These are phyloP conservation scores for Hyaloscypha variabilis DNA, from an alignment of 495 filamentous ascomycete genomes.

Conservation along the genomic window DNA sequence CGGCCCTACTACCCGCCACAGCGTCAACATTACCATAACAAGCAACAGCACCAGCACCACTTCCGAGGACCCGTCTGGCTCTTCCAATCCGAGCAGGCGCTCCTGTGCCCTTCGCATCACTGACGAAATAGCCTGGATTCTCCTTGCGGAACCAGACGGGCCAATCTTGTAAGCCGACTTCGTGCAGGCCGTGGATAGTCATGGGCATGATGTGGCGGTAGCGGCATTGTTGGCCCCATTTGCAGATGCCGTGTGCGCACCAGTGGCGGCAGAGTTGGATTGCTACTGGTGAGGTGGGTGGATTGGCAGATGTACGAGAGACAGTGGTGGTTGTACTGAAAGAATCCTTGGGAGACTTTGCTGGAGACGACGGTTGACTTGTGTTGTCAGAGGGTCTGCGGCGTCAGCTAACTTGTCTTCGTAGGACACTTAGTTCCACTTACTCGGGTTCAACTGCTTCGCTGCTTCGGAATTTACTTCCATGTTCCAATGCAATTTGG, in stretches of 20 bases:
- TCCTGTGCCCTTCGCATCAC: background rate
- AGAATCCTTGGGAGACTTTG: background rate
- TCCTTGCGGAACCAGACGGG: slow-evolving; percentile 39
- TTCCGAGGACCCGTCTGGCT: background rate
- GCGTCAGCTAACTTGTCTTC: background rate
- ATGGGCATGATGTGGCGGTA: slow-evolving; percentile 46
- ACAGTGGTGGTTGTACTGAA: background rate
- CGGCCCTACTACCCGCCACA: background rate
- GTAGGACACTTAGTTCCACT: background rate
- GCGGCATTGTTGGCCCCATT: slow-evolving; percentile 43
- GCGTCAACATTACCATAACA: background rate
- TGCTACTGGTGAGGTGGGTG: slow-evolving; percentile 13
- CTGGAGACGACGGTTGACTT: background rate
- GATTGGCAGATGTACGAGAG: slow-evolving; percentile 6
- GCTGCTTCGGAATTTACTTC: background rate
- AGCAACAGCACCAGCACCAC: background rate
- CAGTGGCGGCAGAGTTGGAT: slow-evolving; percentile 45
- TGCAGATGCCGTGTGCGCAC: slow-evolving; percentile 46
- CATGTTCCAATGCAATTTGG: slow-evolving; percentile 22
- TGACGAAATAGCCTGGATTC: slow-evolving; percentile 28
- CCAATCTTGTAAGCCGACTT: slow-evolving; percentile 39
- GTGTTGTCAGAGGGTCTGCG: background rate
- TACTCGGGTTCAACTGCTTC: background rate
- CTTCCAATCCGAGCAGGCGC: background rate
- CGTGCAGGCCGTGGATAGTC: slow-evolving; percentile 36